Evolutionary conservation across 495 filamentous ascomycete genomes (phyloP).

Genomic region (Diplogelasinospora grovesii): DNA sequence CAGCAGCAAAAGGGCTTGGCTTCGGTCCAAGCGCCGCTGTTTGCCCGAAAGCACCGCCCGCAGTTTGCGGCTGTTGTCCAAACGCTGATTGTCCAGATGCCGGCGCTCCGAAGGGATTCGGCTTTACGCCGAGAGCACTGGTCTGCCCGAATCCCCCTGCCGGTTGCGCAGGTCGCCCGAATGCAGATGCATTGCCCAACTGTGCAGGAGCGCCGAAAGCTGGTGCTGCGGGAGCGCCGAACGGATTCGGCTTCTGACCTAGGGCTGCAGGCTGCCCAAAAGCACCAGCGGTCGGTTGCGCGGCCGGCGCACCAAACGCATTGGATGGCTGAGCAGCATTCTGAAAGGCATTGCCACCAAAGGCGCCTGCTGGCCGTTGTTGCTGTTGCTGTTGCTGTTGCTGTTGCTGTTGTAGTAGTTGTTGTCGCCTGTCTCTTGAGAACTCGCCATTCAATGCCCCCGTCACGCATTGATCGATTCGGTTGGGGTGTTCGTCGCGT

Average conservation of each 20-base stretch:
- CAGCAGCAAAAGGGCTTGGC: conserved; percentile 21
- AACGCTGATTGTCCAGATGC: conserved; percentile 17
- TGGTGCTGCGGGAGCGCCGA: conserved; percentile 29
- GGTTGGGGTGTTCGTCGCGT: conserved; percentile 70
- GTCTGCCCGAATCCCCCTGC: conserved; percentile 22
- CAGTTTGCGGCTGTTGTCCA: conserved; percentile 18
- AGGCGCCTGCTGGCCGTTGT: neutral
- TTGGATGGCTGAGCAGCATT: conserved; percentile 7
- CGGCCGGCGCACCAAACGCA: conserved; percentile 30
- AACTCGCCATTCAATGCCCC: conserved; percentile 25
- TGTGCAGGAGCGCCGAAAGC: conserved; percentile 27
- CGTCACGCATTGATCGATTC: conserved; percentile 63
- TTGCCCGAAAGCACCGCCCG: conserved; percentile 30
- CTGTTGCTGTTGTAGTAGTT: no score
- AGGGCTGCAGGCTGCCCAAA: conserved; percentile 41
- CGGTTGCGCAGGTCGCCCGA: conserved; percentile 27
- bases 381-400: no score
- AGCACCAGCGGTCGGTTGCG: conserved; percentile 8
- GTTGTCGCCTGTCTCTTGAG: conserved; percentile 2
- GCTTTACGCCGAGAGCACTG: conserved; percentile 19
- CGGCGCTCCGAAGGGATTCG: conserved; percentile 20
- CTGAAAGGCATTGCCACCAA: conserved; percentile 14
- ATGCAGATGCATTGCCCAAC: conserved; percentile 23
- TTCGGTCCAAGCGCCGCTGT: conserved; percentile 21
- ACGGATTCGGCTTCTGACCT: conserved; percentile 35